Base-by-base conservation (phyloP, 2,329 filamentous ascomycete genomes). In the Penicillium sp. region DNA sequence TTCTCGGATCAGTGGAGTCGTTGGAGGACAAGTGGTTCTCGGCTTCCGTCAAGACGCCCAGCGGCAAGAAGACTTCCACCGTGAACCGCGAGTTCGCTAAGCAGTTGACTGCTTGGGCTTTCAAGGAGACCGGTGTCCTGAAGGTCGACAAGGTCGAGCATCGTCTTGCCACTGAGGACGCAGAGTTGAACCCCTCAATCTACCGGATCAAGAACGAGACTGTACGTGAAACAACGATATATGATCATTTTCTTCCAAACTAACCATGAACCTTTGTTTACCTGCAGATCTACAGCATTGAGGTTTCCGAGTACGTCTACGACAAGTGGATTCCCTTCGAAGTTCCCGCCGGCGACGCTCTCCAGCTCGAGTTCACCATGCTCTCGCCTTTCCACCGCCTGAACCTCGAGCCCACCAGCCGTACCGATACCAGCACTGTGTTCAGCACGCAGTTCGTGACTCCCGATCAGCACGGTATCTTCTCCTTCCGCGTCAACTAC, bases 311-410 rank as follows among this genome's bases (percentile, higher is more conserved):
- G 76, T 96, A 91, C 75, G 77, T 78, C 50, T 87, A 86, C 79
- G 86, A 90, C 73, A 84, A 86, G 71, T 95, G 88, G 81, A 77
- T 80, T 6, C 89, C 93, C 46, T 97, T 92, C 78, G 80, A 80
- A 41, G 80, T 89, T 21, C 87, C 91, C 23, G 71, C 82, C 9
- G 81, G 78, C 61, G 94, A 99, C 73, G 82, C 81, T 29, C 73
- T 99, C 35, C 94, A 99, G 77, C 90, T 99, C 61, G 94, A 99
- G 77, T 97, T 97, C 82, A 93, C 88, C 80, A 99, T 97, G 94
- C 89, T 99, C 47, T 97, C 93, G 1, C 93, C 94, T 56, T 97
- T 97, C 86, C 89, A 97, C 80, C 93, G 94, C 42, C 83, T 97
- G 35, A 82, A 86, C 59, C 86, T 99, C 33, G 69, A 79, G 9